phyloP scores from a whole-genome alignment of 257 asterid species.

The Capsicum pubescens region DNA sequence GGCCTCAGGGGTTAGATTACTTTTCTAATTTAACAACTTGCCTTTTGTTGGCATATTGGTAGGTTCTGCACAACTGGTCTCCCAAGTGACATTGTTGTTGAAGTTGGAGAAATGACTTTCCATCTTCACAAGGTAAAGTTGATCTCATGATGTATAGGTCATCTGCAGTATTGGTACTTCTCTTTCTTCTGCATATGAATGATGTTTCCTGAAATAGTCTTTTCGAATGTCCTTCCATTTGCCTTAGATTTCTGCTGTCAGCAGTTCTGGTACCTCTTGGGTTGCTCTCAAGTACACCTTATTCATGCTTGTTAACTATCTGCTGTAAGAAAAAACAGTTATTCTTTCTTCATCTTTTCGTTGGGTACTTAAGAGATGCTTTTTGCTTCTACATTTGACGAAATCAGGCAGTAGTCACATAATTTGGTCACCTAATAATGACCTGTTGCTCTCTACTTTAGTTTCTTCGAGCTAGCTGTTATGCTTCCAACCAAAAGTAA shows the following conservation, averaged over 20 bases:
- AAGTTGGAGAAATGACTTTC: constrained; percentile 97
- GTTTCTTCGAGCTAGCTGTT: neutral
- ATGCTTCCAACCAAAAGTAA: neutral
- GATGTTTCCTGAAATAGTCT: neutral
- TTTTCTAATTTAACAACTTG: neutral
- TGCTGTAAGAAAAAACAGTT: neutral
- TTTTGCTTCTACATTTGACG: neutral
- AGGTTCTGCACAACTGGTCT: constrained; percentile 98
- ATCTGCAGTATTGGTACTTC: neutral
- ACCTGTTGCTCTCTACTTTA: constrained; percentile 1
- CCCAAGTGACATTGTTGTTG: constrained; percentile 90
- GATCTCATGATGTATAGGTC: neutral
- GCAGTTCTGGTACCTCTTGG: neutral
- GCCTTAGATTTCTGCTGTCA: neutral
- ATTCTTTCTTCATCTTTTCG: neutral
- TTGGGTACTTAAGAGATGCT: neutral
- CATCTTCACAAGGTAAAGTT: constrained; percentile 92
- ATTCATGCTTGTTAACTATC: neutral
- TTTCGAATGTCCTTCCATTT: neutral
- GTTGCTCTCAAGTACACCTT: constrained; percentile 13
- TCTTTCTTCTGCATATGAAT: neutral
- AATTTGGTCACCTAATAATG: neutral
- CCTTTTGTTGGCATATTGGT: constrained; percentile 24
- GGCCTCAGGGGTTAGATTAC: neutral
- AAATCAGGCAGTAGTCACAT: neutral